These are phyloP conservation scores for Micractinium conductrix DNA, from an alignment of 139 green algal genomes.

Conservation along the genomic window DNA sequence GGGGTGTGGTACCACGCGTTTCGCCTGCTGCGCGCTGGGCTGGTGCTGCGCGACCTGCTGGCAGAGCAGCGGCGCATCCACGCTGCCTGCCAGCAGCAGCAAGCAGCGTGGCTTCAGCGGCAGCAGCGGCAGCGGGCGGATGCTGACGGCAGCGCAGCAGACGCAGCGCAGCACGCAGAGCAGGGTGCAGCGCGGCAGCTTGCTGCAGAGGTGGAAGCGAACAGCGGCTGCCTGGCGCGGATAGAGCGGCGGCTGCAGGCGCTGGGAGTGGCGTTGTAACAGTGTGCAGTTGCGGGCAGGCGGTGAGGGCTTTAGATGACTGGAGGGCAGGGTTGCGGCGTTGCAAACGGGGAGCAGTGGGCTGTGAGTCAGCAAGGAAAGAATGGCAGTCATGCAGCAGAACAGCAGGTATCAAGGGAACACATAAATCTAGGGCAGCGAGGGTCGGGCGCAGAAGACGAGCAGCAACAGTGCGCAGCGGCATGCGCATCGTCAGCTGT, in stretches of 20 bases:
- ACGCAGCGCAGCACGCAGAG: neutral
- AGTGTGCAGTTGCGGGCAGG: neutral
- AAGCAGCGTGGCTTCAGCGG: neutral
- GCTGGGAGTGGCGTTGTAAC: neutral
- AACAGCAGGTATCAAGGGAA: too few relatives aligned
- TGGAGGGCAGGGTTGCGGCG: neutral
- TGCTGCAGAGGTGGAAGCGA: conserved; percentile 5
- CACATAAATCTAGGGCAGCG: too few relatives aligned
- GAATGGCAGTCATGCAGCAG: too few relatives aligned
- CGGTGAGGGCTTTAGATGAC: neutral
- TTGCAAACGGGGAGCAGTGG: too few relatives aligned
- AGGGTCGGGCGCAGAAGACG: too few relatives aligned
- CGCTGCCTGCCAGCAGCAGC: neutral
- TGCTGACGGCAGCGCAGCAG: neutral
- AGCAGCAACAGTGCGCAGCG: too few relatives aligned
- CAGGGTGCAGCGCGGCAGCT: neutral
- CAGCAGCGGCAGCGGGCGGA: neutral
- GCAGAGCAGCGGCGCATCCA: conserved; percentile 2
- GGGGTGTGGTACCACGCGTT: conserved; percentile 3
- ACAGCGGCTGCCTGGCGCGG: neutral
- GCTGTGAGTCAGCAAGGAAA: neutral
- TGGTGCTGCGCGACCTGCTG: conserved; percentile 1
- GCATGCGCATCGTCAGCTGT: too few relatives aligned
- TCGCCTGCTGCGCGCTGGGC: neutral
- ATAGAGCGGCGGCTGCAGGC: neutral